Conservation (phyloP, 1,284 basidiomycete genomes). For the Malassezia slooffiae region DNA sequence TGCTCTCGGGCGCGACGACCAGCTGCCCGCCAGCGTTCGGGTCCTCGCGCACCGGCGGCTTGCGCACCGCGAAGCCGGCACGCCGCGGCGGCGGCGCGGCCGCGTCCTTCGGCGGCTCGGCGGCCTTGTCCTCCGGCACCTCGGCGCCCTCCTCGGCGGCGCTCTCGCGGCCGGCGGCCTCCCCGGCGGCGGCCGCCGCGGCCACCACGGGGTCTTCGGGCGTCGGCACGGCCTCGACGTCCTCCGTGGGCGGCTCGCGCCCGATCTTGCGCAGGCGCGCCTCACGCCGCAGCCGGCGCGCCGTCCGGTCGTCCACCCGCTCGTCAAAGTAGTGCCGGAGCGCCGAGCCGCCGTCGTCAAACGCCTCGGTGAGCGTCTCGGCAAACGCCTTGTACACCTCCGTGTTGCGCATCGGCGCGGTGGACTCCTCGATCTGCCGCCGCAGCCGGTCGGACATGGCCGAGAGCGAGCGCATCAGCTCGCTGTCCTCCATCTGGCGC, state of each 20-base stretch:
- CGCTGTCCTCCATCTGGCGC: constrained; percentile 83
- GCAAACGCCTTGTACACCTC: constrained; percentile 84
- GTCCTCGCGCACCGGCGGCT: constrained; percentile 21
- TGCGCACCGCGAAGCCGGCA: constrained; percentile 32
- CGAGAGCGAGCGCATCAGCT: constrained; percentile 55
- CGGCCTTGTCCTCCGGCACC: constrained; percentile 4
- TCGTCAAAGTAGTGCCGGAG: constrained; percentile 37
- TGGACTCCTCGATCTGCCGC: constrained; percentile 32
- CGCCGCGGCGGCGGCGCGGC: constrained; percentile 10
- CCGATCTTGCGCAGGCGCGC: constrained; percentile 41
- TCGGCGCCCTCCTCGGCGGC: constrained; percentile 5
- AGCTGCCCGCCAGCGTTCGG: constrained; percentile 25
- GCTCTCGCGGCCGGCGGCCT: constrained; percentile 16
- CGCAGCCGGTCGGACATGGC: constrained; percentile 32
- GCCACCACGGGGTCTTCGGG: constrained; percentile 22
- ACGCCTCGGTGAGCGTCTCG: constrained; percentile 76
- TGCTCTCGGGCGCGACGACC: constrained; percentile 33
- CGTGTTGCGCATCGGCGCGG: constrained; percentile 67
- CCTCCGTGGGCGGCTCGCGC: constrained; percentile 26
- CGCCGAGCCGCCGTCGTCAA: constrained; percentile 83
- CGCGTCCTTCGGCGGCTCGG: constrained; percentile 2
- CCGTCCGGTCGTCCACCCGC: constrained; percentile 54
- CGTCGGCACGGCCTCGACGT: constrained; percentile 24
- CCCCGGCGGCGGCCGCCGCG: constrained; percentile 24
- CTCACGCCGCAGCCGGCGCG: constrained; percentile 48